Conservation (phyloP, 1,284 basidiomycete genomes). For the Wallemia mellicola region DNA sequence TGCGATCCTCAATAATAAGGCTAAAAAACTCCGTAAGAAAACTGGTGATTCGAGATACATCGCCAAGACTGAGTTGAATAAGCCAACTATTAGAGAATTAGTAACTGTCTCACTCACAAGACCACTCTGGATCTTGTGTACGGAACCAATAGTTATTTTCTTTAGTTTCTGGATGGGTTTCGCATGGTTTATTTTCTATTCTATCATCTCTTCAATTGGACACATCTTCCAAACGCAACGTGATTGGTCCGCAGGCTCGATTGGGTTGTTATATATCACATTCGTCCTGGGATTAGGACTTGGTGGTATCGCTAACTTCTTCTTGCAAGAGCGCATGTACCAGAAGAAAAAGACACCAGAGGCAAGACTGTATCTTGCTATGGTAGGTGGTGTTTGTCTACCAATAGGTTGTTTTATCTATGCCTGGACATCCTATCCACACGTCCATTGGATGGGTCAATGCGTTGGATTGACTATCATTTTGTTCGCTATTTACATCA, state of each 20-base stretch:
- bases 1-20: background rate
- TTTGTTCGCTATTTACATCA: conserved; percentile 3
- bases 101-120: background rate
- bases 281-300: background rate
- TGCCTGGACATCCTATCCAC: conserved; percentile 7
- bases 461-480: background rate
- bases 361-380: conserved; percentile 7
- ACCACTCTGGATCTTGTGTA: background rate
- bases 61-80: background rate
- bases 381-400: conserved; percentile 6
- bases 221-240: background rate
- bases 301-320: background rate
- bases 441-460: conserved; percentile 7
- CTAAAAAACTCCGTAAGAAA: background rate
- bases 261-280: background rate
- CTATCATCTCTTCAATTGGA: background rate
- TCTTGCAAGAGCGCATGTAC: background rate
- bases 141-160: background rate
- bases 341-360: conserved; percentile 3
- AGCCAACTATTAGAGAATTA: background rate
- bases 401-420: conserved; percentile 8
- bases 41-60: background rate
- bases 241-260: background rate
- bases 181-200: background rate
- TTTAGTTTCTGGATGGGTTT: background rate